Conservation (phyloP, 441 rosid genomes). For the Syzygium malaccense region DNA sequence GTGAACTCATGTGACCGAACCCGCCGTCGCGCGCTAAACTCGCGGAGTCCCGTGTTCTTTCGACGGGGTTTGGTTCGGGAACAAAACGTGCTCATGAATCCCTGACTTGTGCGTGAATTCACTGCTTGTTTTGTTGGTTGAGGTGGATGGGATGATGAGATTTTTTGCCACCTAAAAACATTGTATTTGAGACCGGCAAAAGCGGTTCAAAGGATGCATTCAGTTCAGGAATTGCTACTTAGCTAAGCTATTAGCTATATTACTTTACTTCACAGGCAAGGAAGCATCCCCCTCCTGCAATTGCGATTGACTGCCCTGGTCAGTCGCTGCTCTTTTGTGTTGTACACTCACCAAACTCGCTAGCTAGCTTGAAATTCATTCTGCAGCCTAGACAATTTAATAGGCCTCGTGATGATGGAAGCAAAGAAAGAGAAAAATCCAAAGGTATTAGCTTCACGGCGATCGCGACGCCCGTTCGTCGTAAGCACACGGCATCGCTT, state of each 20-base stretch:
- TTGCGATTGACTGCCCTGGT: not conserved
- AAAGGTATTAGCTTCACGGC: not conserved
- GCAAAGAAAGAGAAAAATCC: not conserved
- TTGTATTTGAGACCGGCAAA: not conserved
- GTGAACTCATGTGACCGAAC: not conserved
- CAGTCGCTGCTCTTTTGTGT: not conserved
- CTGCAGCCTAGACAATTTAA: not conserved
- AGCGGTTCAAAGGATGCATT: not conserved
- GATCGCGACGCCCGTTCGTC: not conserved
- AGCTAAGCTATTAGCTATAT: not conserved
- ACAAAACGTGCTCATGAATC: not conserved
- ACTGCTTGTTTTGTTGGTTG: not conserved
- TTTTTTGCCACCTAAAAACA: not conserved
- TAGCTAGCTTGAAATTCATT: not conserved
- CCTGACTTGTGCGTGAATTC: not conserved
- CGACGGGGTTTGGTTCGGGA: not conserved
- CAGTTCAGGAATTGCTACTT: not conserved
- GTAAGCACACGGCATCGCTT: not conserved
- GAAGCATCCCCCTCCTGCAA: not conserved
- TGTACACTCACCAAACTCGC: not conserved
- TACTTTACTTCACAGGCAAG: not conserved
- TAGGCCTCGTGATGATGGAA: not conserved
- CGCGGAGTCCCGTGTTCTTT: not conserved
- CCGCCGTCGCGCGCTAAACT: not conserved
- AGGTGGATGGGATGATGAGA: not conserved